Evolutionary conservation across 306 rosid species (phyloP).

Genomic region (Luffa aegyptiaca): DNA sequence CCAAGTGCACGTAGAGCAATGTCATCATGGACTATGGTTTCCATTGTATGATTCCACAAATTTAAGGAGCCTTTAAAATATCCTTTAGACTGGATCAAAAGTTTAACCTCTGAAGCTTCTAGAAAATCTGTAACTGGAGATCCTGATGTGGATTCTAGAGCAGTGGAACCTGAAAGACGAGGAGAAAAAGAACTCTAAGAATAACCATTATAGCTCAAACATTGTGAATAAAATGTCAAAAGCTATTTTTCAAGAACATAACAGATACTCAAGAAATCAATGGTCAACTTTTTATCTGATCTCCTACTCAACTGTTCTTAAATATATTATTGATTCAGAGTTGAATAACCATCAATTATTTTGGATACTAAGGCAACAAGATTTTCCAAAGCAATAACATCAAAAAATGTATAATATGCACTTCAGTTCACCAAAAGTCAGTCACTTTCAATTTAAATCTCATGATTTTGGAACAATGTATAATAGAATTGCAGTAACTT

Average conservation of each 20-base stretch:
- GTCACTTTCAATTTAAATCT: neutral
- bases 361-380: neutral
- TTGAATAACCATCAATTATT: neutral
- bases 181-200: neutral
- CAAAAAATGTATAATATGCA: neutral
- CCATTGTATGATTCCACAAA: slow-evolving; percentile 45
- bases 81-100: slow-evolving; percentile 44
- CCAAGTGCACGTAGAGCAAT: slow-evolving; percentile 58
- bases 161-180: slow-evolving; percentile 45
- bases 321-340: neutral
- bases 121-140: slow-evolving; percentile 35
- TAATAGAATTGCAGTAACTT: neutral
- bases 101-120: slow-evolving; percentile 50
- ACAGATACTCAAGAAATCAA: neutral
- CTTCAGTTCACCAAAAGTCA: neutral
- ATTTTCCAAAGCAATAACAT: neutral
- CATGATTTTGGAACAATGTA: neutral
- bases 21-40: slow-evolving; percentile 41
- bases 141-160: slow-evolving; percentile 56
- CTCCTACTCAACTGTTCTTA: neutral
- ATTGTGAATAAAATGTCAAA: neutral
- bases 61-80: slow-evolving; percentile 65
- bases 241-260: neutral
- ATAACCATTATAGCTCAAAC: neutral
- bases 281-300: neutral